phyloP scores from a whole-genome alignment of 371 early-diverging fungal genomes.

The Apophysomyces elegans region DNA sequence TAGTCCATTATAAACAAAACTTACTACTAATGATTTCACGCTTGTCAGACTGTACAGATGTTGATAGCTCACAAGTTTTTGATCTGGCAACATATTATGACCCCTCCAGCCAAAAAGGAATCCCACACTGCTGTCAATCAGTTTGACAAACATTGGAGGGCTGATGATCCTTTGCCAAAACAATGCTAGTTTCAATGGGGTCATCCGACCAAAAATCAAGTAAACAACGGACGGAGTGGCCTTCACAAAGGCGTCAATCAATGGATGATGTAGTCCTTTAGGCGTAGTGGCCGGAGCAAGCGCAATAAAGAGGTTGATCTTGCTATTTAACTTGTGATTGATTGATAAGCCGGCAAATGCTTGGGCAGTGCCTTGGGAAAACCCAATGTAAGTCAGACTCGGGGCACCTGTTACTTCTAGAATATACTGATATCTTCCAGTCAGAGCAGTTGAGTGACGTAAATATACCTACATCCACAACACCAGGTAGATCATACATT shows the following conservation, averaged over 20 bases:
- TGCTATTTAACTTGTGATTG: conserved; percentile 76
- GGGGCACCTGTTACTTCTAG: conserved; percentile 77
- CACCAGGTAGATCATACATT: conserved; percentile 83
- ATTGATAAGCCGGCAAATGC: conserved; percentile 91
- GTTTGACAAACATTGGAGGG: conserved; percentile 73
- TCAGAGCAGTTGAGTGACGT: not conserved
- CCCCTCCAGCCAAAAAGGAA: conserved; percentile 91
- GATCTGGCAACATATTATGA: conserved; percentile 69
- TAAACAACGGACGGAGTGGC: conserved; percentile 90
- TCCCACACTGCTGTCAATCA: conserved; percentile 75
- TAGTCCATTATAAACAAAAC: conserved; percentile 6
- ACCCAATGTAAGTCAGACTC: conserved; percentile 91
- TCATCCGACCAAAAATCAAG: conserved; percentile 88
- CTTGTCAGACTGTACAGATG: conserved; percentile 91
- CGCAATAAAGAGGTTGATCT: conserved; percentile 88
- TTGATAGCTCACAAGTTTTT: conserved; percentile 83
- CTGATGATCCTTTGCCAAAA: conserved; percentile 89
- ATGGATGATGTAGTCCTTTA: conserved; percentile 76
- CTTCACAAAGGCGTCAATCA: conserved; percentile 84
- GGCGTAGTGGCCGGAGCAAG: conserved; percentile 95
- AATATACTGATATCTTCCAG: conserved; percentile 63
- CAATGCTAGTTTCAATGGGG: conserved; percentile 76
- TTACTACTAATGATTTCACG: conserved; percentile 88
- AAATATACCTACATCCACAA: conserved; percentile 68
- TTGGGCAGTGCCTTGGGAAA: conserved; percentile 94